phyloP scores from a whole-genome alignment of 148 eudicot genomes.

The Pharnaceum exiguum region DNA sequence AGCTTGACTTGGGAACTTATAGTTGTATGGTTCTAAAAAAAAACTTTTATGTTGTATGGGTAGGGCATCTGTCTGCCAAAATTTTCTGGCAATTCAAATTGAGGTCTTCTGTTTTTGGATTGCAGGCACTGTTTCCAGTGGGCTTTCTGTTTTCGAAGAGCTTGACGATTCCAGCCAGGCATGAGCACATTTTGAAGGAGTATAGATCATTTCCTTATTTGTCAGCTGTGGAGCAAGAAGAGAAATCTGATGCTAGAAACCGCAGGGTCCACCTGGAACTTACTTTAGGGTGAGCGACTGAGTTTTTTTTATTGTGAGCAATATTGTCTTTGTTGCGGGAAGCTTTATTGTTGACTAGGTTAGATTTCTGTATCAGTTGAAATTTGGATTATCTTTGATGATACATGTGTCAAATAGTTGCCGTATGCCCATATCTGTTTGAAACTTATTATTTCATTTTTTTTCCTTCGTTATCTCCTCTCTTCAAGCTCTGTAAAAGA shows the following conservation, averaged over 20 bases:
- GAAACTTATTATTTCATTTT: background rate
- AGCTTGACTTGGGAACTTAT: no score
- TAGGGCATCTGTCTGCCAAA: no score
- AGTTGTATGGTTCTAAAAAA: no score
- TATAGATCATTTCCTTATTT: slow-evolving; percentile 60
- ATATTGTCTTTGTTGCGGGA: no score
- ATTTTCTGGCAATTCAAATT: slow-evolving; percentile 2
- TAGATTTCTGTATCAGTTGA: no score
- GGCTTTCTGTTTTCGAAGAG: slow-evolving; percentile 62
- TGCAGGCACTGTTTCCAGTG: slow-evolving; percentile 79
- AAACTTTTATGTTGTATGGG: no score
- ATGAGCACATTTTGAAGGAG: slow-evolving; percentile 43
- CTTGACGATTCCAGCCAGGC: slow-evolving; percentile 56
- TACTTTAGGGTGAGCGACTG: slow-evolving; percentile 61
- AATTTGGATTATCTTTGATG: no score
- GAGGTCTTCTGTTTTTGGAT: background rate
- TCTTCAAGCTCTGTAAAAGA: slow-evolving; percentile 74
- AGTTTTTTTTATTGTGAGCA: background rate
- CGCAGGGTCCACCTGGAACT: slow-evolving; percentile 73
- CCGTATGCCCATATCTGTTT: background rate
- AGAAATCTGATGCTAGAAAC: slow-evolving; percentile 33
- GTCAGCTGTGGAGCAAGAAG: slow-evolving; percentile 44
- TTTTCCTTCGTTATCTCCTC: slow-evolving; percentile 1
- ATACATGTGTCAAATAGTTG: no score
- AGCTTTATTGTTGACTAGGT: no score